Evolutionary conservation across 257 asterid genomes (phyloP), one percentile per base, ranked within the genome.

Genomic region (Lycium ferocissimum): DNA sequence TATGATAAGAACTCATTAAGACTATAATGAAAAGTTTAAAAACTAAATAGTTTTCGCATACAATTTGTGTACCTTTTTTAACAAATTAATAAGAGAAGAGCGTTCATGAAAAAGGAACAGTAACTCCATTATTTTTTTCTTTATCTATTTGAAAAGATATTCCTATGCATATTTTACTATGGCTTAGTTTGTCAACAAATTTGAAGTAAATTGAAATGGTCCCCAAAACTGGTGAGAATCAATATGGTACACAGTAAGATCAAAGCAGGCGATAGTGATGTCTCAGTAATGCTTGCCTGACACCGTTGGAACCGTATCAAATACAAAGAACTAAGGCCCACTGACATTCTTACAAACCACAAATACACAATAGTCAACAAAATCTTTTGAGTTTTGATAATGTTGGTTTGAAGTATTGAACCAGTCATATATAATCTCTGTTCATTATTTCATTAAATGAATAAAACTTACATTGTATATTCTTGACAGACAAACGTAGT

Each of bases 101-200:
- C 6, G 5, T 18, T 17, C 56, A 1, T 17, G 7, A 37, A 57
- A 58, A 80, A 13, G 37, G n/a, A 62, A 58, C n/a, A 80, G 6
- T 5, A 49, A 5, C 62, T 20, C 20, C 49, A 43, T 72, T 5
- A n/a, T 45, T 72, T n/a, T 45, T 45, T n/a, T 49, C 2, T n/a
- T 63, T 62, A 61, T 43, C 43, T 72, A 43, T 51, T 43, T 35
- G 7, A 75, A 75, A 66, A 85, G 86, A 87, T 43, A 81, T 84
- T 81, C 49, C 83, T 22, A 76, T 7, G 13, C 81, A 9, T 76
- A 53, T 76, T 76, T 51, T 47, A 26, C 65, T 76, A 51, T 26
- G 49, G 65, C 18, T 26, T 3, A 15, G 49, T 78, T 53, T 78
- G 26, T 26, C 49, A 51, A 53, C 15, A 22, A 14, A 53, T 53